Evolutionary conservation across 331 rosid genomes (phyloP), one percentile per base, ranked within the genome.

Genomic region (Quercus tomentella): DNA sequence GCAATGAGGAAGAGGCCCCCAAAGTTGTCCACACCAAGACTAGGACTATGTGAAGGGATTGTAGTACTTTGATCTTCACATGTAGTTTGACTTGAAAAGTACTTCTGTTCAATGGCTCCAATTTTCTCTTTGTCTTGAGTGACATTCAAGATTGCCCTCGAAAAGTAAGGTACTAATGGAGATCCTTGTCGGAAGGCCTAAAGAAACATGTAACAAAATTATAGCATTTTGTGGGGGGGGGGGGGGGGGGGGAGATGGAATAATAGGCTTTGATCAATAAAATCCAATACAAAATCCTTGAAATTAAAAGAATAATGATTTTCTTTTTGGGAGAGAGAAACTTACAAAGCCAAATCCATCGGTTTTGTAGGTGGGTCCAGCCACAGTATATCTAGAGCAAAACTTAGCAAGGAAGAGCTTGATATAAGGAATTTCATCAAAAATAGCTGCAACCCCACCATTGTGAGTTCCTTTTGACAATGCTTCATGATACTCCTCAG

Each of bases 81-180:
- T 31, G 7, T 67, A 4, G 43, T 58, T 41, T 62, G 65, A 18
- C 26, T 77, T 31, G 83, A 81, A 72, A 79, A 82, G 37, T 85
- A 82, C 26, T 23, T 85, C 5, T 33, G 28, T 57, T 79, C 84
- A 3, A 85, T 78, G 1, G 72, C 8, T 11, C 72, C 41, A 76
- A 82, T 79, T 57, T 7, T 6, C 1, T 71, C 66, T 12, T 45
- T 45, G 72, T 81, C 82, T n/a, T 82, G 77, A 7, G 45, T 78
- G 74, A 85, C 79, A 3, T 49, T 26, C 72, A 85, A 72, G 20
- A 85, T 79, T 6, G 84, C 82, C 76, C 88, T 82, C 21, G 86
- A 85, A 79, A 85, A 78, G 74, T 66, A 8, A 57, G 79, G 9
- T 0, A 81, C 79, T 2, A 82, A 70, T 63, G 33, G 82, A 1